Base-by-base conservation (phyloP, 2,329 filamentous ascomycete species). In the Fusarium proliferatum region DNA sequence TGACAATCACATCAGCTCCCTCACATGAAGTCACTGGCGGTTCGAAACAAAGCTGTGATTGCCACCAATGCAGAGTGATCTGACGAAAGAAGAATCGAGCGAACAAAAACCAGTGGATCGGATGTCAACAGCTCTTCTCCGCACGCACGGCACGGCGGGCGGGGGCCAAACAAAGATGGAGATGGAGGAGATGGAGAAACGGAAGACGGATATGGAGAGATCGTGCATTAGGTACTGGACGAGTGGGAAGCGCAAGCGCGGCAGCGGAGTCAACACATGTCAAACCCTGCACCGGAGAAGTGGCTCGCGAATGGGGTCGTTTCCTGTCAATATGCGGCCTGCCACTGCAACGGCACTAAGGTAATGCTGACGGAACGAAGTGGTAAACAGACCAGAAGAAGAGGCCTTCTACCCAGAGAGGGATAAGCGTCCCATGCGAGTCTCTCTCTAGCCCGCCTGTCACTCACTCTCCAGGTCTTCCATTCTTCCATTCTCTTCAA, bases 281-380 rank as follows among this genome's bases (percentile, higher is more conserved):
- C 67, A 68, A 71, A 74, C 76, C 76, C 76, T 78, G 76, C 70
- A 73, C 68, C 57, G 42, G 60, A 70, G 60, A 52, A 61, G 52
- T 71, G 60, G 68, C 75, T 76, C 74, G 43, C 76, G 76, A 78
- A 78, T 78, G 55, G 76, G 76, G 69, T 76, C 64, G 56, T 76
- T 78, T 78, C 76, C 76, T 73, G 28, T 64, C 30, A 28, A 33
- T 46, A 48, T 45, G 73, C 66, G 43, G 61, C 51, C 67, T 73
- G 59, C 61, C 51, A 75, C 53, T 60, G 64, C 62, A 48, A 60
- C 64, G 52, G 30, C 64, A 67, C 64, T 67, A 67, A 36, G 49
- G 43, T 67, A 67, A 36, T 64, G 43, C 64, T 61, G 59, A 23
- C 41, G 33, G 53, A 56, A 67, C 67, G 56, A 66, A 71, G 67